Percentiles rank a stretch among this genome's conserved stretches.
Conservation (phyloP, 2,329 filamentous ascomycete species). For the Colletotrichum gloeosporioides region DNA sequence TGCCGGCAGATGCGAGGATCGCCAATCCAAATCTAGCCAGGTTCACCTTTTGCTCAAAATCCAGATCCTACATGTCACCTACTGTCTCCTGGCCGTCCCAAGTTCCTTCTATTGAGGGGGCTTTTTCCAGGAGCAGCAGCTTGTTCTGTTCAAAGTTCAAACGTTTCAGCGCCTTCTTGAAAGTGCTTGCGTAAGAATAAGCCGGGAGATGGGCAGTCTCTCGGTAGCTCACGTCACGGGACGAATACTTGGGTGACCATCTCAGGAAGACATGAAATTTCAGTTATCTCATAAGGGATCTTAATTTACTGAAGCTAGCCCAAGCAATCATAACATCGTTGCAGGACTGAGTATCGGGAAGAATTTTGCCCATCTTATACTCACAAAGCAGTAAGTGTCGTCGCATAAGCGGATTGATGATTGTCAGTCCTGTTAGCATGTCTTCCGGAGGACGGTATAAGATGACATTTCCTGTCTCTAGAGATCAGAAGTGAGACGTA, state of each 20-base stretch:
- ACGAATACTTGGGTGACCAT: background rate
- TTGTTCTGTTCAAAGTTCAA: background rate
- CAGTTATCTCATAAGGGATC: background rate
- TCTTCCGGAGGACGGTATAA: background rate
- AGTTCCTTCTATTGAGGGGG: background rate
- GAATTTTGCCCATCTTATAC: fast-evolving
- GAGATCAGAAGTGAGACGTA: background rate
- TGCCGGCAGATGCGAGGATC: background rate
- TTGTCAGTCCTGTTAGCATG: background rate
- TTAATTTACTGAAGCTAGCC: background rate
- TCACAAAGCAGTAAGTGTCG: background rate
- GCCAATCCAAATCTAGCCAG: background rate
- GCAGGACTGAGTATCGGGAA: background rate
- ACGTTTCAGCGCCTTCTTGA: background rate
- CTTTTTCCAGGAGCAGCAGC: background rate
- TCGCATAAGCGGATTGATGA: background rate
- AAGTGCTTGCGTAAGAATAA: background rate
- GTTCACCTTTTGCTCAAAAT: background rate
- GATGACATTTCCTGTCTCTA: fast-evolving
- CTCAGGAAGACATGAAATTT: background rate
- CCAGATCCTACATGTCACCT: background rate
- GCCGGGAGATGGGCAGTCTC: background rate
- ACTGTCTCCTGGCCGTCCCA: background rate
- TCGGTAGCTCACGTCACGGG: background rate
- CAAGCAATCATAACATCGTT: background rate